A percentile compares a stretch with the other conserved stretches of the same genome.
Evolutionary conservation across 768 basidiomycete species (phyloP).

Genomic region (Tubosaeta sp.): DNA sequence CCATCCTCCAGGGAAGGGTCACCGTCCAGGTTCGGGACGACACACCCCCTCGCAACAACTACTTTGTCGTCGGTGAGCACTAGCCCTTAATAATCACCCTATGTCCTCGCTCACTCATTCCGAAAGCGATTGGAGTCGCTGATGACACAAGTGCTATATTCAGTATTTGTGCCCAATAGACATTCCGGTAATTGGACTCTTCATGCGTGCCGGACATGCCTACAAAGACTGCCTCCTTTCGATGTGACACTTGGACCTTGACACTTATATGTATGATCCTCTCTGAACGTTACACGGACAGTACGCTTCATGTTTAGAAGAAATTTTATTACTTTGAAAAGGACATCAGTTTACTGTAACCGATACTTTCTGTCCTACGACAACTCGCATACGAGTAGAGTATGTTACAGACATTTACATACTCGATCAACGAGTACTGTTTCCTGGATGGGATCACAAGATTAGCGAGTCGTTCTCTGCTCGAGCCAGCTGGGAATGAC

Average conservation of each 20-base stretch:
- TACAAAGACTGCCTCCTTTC: slow-evolving; percentile 4
- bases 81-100: neutral
- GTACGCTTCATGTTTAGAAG: neutral
- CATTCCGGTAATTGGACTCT: neutral
- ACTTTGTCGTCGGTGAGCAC: slow-evolving; percentile 60
- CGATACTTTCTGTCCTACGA: no score
- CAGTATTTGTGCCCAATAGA: slow-evolving; percentile 36
- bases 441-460: no score
- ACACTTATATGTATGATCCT: neutral
- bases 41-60: slow-evolving; percentile 37
- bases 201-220: neutral
- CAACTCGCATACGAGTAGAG: no score
- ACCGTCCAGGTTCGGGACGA: slow-evolving; percentile 52
- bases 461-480: no score
- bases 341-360: neutral
- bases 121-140: slow-evolving; percentile 61
- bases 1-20: slow-evolving; percentile 46
- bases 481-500: no score
- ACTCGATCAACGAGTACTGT: no score
- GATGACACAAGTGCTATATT: slow-evolving; percentile 60
- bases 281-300: slow-evolving; percentile 17
- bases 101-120: slow-evolving; percentile 1
- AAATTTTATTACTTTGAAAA: neutral
- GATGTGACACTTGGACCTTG: slow-evolving; percentile 1
- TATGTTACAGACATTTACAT: no score